Base-by-base conservation (phyloP, 441 rosid species). In the Croton laevigatus region DNA sequence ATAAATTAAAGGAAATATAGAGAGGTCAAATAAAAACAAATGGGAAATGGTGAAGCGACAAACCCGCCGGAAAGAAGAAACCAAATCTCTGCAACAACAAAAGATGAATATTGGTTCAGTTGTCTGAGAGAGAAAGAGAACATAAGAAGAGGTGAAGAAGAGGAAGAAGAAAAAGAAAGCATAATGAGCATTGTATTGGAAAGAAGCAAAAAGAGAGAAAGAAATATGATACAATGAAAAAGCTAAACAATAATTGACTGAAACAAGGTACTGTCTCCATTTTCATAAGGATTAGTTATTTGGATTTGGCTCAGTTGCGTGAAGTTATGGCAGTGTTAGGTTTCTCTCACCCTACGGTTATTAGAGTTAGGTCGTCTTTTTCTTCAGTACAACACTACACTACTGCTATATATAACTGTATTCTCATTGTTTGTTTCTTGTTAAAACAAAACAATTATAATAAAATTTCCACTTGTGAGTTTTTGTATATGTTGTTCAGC, bases 241-340 rank as follows among this genome's bases (percentile, higher is more conserved):
- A 62, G 22, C 11, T 10, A 52, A 34, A 14, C 2, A 7, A 6
- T 52, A 27, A 48, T 46, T 34, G 32, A 32, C 34, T n/a, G 58
- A n/a, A 10, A 53, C 9, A n/a, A 40, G 10, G 60, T 16, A 17
- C 13, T 23, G 8, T 55, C 6, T 2, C 32, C 10, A 20, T 51
- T 52, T 53, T 63, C 27, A 46, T 37, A 73, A 59, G 71, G 48
- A 74, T 70, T 76, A 48, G 72, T 72, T 73, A 68, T 68, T 37
- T 37, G 71, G 55, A 65, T 66, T 60, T 62, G 34, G 48, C 22
- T 57, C 66, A 53, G 80, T 81, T 77, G 81, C 83, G 81, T 81
- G 84, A 83, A 81, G 75, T 73, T 58, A 13, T 73, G 42, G 75
- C 78, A 73, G 72, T 68, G 72, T 76, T 78, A 78, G 86, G 82